Percentiles rank a stretch among this genome's conserved stretches.
phyloP scores from a whole-genome alignment of 2,329 filamentous ascomycete genomes.

The Scytalidium lignicola region DNA sequence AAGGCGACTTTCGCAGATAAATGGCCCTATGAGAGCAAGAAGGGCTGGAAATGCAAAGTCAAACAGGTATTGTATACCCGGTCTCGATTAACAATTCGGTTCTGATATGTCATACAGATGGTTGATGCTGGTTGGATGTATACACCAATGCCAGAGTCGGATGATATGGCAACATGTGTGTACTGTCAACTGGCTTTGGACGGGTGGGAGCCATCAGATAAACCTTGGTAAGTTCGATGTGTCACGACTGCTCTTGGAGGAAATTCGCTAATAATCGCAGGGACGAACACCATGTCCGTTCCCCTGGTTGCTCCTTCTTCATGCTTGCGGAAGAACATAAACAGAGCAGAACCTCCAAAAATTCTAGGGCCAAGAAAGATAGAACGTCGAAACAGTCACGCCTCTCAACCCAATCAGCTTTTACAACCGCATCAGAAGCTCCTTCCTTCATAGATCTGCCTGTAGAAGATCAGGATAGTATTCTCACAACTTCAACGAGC shows the following conservation, averaged over 20 bases:
- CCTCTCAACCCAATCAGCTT: slow-evolving; percentile 52
- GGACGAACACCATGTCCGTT: slow-evolving; percentile 79
- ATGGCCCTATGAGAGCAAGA: slow-evolving; percentile 88
- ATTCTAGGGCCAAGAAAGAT: slow-evolving; percentile 47
- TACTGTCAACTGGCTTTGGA: slow-evolving; percentile 89
- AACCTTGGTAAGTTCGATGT: slow-evolving; percentile 63
- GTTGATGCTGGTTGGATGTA: slow-evolving; percentile 93
- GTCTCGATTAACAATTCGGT: background rate
- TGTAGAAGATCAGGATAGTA: slow-evolving; percentile 51
- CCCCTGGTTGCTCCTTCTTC: slow-evolving; percentile 80
- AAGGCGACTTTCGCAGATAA: slow-evolving; percentile 74
- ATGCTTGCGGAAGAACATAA: slow-evolving; percentile 53
- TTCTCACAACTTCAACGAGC: slow-evolving; percentile 54
- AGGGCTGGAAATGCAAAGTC: slow-evolving; percentile 82
- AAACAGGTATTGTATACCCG: slow-evolving; percentile 59
- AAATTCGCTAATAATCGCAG: slow-evolving; percentile 36
- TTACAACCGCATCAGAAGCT: slow-evolving; percentile 45
- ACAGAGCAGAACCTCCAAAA: slow-evolving; percentile 46
- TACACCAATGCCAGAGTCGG: slow-evolving; percentile 74
- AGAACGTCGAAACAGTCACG: slow-evolving; percentile 66
- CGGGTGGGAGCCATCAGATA: slow-evolving; percentile 90
- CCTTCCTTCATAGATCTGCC: slow-evolving; percentile 36
- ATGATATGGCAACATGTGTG: slow-evolving; percentile 85
- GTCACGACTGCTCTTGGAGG: background rate
- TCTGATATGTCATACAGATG: slow-evolving; percentile 50